Evolutionary conservation across 1,139 yeast species (phyloP).

Genomic region (Meyerozyma smithsonii): DNA sequence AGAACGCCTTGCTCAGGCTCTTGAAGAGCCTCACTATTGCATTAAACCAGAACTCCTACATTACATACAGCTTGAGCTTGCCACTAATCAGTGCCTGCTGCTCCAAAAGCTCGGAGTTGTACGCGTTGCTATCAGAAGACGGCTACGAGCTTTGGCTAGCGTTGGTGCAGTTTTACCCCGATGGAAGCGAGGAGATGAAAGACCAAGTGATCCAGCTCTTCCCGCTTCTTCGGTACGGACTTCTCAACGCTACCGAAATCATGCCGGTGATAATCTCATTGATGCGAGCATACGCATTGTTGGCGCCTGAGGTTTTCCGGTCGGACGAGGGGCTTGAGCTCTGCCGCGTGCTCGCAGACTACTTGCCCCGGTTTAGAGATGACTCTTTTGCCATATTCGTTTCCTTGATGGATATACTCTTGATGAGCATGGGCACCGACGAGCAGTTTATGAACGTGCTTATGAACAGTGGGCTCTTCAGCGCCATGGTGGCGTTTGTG

Average conservation of each 20-base stretch:
- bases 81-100: conserved; percentile 71
- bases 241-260: conserved; percentile 68
- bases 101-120: conserved; percentile 49
- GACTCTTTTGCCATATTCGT: conserved; percentile 59
- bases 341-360: conserved; percentile 51
- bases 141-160: conserved; percentile 84
- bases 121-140: conserved; percentile 72
- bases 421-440: conserved; percentile 25
- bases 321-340: conserved; percentile 26
- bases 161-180: conserved; percentile 54
- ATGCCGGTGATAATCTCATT: conserved; percentile 65
- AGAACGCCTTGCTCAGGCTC: conserved; percentile 67
- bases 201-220: conserved; percentile 33
- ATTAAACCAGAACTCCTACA: conserved; percentile 53
- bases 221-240: conserved; percentile 45
- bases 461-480: conserved; percentile 44
- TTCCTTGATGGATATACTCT: conserved; percentile 55
- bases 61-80: conserved; percentile 59
- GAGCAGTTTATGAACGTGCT: conserved; percentile 30
- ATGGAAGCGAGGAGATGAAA: conserved; percentile 15
- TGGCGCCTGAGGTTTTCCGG: conserved; percentile 47
- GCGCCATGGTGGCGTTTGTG: conserved; percentile 41
- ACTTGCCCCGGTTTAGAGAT: conserved; percentile 61
- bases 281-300: conserved; percentile 64
- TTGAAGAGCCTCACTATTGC: conserved; percentile 63